Conservation (phyloP, 2,329 filamentous ascomycete genomes). For the Cylindrodendrum hubeiense region DNA sequence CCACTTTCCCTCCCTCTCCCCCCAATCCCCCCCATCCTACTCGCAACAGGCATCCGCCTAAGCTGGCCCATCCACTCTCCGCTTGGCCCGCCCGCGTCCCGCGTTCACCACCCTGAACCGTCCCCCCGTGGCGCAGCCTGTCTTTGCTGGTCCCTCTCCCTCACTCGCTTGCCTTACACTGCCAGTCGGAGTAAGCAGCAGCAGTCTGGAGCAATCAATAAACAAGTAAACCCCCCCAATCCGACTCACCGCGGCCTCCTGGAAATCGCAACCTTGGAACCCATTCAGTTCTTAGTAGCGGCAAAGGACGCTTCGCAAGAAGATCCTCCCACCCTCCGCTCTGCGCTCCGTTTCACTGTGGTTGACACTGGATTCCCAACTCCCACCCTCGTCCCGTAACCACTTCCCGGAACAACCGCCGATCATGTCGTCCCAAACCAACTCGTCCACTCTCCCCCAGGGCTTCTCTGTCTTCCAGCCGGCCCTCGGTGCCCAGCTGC, state of each 20-base stretch:
- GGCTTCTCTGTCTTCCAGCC: conserved; percentile 73
- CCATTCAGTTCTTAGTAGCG: background rate
- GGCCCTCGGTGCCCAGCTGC: conserved; percentile 65
- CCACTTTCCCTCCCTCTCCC: background rate
- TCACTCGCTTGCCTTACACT: conserved; percentile 16
- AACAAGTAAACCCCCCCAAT: background rate
- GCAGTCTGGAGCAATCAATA: background rate
- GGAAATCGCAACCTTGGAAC: background rate
- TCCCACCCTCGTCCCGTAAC: conserved; percentile 27
- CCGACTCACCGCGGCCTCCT: background rate
- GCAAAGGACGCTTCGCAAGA: conserved; percentile 2
- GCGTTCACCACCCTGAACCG: conserved; percentile 11
- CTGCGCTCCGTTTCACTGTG: background rate
- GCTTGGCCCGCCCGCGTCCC: conserved; percentile 9
- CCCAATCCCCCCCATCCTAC: background rate
- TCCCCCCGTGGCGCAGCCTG: conserved; percentile 16
- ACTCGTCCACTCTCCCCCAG: conserved; percentile 49
- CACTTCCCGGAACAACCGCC: conserved; percentile 17
- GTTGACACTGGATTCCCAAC: conserved; percentile 20
- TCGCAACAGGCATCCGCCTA: conserved; percentile 4
- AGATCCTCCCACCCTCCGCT: background rate
- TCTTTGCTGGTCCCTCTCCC: conserved; percentile 13
- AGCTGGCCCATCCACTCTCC: conserved; percentile 17
- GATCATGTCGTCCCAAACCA: conserved; percentile 44
- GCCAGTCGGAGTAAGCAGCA: background rate